Conservation (phyloP, 352 stramenopile genomes). For the Globisporangium solare region DNA sequence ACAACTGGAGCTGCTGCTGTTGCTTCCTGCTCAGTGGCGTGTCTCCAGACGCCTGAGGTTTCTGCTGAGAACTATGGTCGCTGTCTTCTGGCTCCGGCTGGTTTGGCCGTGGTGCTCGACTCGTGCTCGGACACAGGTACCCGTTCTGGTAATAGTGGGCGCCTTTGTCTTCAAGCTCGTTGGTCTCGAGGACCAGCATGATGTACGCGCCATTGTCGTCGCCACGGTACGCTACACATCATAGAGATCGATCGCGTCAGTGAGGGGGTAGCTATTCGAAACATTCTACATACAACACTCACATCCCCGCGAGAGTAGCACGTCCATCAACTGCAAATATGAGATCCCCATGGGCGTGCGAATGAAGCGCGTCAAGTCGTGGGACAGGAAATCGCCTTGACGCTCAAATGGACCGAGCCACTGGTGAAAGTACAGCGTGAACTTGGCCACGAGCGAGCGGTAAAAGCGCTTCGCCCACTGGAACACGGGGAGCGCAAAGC, state of each 20-base stretch:
- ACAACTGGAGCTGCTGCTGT: conserved; percentile 14
- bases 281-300: conserved; percentile 17
- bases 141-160: conserved; percentile 73
- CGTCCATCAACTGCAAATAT: conserved; percentile 80
- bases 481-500: conserved; percentile 73
- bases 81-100: conserved; percentile 14
- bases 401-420: conserved; percentile 74
- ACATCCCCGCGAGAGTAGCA: conserved; percentile 66
- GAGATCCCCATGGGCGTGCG: conserved; percentile 72
- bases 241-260: conserved; percentile 1
- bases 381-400: conserved; percentile 52
- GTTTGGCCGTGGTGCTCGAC: conserved; percentile 7
- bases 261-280: conserved; percentile 3
- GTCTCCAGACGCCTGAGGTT: background rate
- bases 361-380: conserved; percentile 68
- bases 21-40: background rate
- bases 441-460: conserved; percentile 80
- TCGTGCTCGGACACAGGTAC: conserved; percentile 60
- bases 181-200: conserved; percentile 76
- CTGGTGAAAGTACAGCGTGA: conserved; percentile 75
- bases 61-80: conserved; percentile 6
- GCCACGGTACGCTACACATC: conserved; percentile 33
- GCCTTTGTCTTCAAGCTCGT: conserved; percentile 70
- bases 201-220: conserved; percentile 45
- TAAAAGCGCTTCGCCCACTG: conserved; percentile 82